Base-by-base conservation (phyloP, 225 moss, liverwort and hornwort genomes). In the Marchantia paleacea region DNA sequence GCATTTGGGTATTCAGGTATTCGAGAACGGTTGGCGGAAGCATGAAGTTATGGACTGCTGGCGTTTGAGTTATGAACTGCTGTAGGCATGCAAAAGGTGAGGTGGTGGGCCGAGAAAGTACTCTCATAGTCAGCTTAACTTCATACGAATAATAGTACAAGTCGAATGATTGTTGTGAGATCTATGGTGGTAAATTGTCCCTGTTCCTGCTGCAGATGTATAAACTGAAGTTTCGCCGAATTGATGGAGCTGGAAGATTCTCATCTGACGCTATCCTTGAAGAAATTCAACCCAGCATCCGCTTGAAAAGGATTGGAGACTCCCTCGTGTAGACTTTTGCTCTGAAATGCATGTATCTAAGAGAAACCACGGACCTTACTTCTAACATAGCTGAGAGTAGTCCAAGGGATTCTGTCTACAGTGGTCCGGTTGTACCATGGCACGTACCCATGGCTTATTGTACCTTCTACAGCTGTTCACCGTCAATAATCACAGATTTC, bases 151-250 rank as follows among this genome's bases (percentile, higher is more conserved):
- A 76, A 60, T 60, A 22, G 58, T 76, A 76, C 75, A 76, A 60
- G 58, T 76, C 25, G 58, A 60, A 28, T 60, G 60, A 16, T 8
- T 39, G 57, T 39, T n/a, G n/a, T 24, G 64, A 64, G 26, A 76
- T 12, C 19, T 39, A 15, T 60, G 29, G 15, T 76, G 51, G n/a
- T 58, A 0, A 31, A 47, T 19, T 22, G 28, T 22, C 75, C 2
- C 60, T 60, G 14, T 55, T 60, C 58, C 29, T 39, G 19, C 39
- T 22, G 29, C 55, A 30, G 39, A 13, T 19, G 60, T 75, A 20
- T 76, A 76, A 60, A 47, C 31, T 76, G 75, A 47, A 75, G 22
- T 60, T 76, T 76, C 75, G 75, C 58, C 75, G 58, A 76, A 76
- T 76, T 19, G 20, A 22, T 76, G 58, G 75, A 29, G 39, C 58